These are phyloP conservation scores for Penicillium janthinellum DNA, from an alignment of 2,329 filamentous ascomycete genomes.

Conservation along the genomic window DNA sequence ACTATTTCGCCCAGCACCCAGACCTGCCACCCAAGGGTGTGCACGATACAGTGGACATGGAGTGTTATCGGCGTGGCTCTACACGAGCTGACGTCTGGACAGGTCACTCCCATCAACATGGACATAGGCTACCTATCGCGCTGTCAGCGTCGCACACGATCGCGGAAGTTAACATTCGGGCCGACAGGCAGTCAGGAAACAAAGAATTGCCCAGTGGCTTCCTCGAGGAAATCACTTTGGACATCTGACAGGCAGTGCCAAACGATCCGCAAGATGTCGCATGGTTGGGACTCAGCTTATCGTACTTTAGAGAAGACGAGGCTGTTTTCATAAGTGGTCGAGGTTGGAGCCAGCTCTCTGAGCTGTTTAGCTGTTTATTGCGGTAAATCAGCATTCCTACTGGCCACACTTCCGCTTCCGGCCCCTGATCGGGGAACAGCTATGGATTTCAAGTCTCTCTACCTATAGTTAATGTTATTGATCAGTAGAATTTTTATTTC, in stretches of 20 bases:
- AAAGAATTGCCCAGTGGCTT: not conserved
- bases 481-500: not conserved
- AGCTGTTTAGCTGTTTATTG: slow-evolving; percentile 2
- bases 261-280: not conserved
- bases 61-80: slow-evolving; percentile 1
- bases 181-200: slow-evolving; percentile 1
- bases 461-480: not conserved
- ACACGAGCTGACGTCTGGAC: not conserved
- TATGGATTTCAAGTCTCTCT: not conserved
- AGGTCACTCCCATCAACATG: not conserved
- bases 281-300: not conserved
- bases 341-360: not conserved
- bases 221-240: not conserved
- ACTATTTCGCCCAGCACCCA: not conserved
- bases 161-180: not conserved
- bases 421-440: not conserved
- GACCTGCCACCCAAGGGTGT: not conserved
- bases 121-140: not conserved
- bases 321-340: slow-evolving; percentile 8
- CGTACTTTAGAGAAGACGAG: not conserved
- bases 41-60: not conserved
- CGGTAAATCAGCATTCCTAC: slow-evolving; percentile 9
- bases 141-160: not conserved
- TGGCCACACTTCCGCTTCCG: slow-evolving; percentile 14
- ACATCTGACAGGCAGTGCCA: not conserved